Evolutionary conservation across 257 asterid species (phyloP), one percentile per base, ranked within the genome.

Genomic region (Voacanga thouarsii): DNA sequence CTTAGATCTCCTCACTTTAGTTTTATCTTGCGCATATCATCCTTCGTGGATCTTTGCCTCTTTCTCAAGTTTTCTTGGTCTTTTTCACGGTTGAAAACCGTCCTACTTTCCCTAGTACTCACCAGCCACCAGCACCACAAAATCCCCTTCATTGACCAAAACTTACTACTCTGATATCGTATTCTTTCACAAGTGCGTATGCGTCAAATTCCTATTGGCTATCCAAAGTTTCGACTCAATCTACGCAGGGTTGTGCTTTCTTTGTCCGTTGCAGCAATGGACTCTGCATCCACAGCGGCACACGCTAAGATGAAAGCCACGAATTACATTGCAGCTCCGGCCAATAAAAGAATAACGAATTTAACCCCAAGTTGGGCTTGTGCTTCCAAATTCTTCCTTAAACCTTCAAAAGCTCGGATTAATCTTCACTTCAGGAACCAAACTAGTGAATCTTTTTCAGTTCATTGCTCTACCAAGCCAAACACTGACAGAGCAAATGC

Each of bases 401-500:
- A 80, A 19, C 79, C 84, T 33, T 26, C 57, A 63, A 71, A 50
- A 18, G 26, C 55, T 57, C 60, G 71, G 55, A 39, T 68, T 21
- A 80, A 14, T 39, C 24, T 18, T 47, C 75, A n/a, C 1, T 11
- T 33, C 64, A 84, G 77, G 56, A 65, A 49, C 82, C 83, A 73
- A 82, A 84, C 10, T 0, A 75, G 23, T n/a, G 59, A 85, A 33
- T 82, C 79, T 74, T 78, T 85, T 71, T 83, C 79, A 74, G 63
- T 85, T 47, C 81, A 73, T 75, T 94, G 95, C 86, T 88, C 92
- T 60, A 76, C 95, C 16, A 91, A 87, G 65, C 90, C 93, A 30
- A 83, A 83, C 80, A 71, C 89, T 83, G 89, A 87, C 71, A 83
- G 82, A 68, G 89, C 78, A 45, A 87, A 51, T 47, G 79, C 87